Conservation (phyloP, 1,139 yeast species). For the Geotrichum citri-aurantii region DNA sequence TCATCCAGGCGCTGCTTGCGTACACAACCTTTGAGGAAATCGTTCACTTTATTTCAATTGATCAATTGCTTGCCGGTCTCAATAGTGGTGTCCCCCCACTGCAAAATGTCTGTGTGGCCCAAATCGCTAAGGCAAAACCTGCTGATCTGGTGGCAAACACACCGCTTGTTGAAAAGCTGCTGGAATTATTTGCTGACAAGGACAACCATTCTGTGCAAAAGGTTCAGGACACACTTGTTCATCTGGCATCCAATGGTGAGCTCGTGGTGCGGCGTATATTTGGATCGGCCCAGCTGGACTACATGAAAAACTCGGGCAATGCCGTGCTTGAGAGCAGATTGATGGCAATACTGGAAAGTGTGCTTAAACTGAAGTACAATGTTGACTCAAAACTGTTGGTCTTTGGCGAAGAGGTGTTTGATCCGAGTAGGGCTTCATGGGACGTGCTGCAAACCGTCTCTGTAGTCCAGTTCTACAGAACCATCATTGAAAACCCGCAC, state of each 20-base stretch:
- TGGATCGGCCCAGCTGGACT: constrained; percentile 20
- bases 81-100: constrained; percentile 22
- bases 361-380: constrained; percentile 21
- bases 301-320: constrained; percentile 17
- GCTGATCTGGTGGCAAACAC: constrained; percentile 25
- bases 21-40: constrained; percentile 25
- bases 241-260: constrained; percentile 23
- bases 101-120: constrained; percentile 22
- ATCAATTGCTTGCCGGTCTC: constrained; percentile 24
- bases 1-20: constrained; percentile 23
- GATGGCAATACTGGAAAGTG: constrained; percentile 23
- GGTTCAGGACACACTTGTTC: constrained; percentile 18
- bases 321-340: constrained; percentile 24
- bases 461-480: constrained; percentile 26
- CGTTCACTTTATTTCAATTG: constrained; percentile 20
- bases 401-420: constrained; percentile 10
- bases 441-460: constrained; percentile 22
- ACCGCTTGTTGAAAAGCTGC: constrained; percentile 21
- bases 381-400: constrained; percentile 20
- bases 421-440: constrained; percentile 11
- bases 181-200: constrained; percentile 19
- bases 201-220: constrained; percentile 10
- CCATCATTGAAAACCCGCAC: constrained; percentile 20
- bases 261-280: constrained; percentile 26
- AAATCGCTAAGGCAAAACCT: constrained; percentile 23